Evolutionary conservation across 495 filamentous ascomycete genomes (phyloP), one percentile per base, ranked within the genome.

Genomic region (Penicillium longicatenatum): DNA sequence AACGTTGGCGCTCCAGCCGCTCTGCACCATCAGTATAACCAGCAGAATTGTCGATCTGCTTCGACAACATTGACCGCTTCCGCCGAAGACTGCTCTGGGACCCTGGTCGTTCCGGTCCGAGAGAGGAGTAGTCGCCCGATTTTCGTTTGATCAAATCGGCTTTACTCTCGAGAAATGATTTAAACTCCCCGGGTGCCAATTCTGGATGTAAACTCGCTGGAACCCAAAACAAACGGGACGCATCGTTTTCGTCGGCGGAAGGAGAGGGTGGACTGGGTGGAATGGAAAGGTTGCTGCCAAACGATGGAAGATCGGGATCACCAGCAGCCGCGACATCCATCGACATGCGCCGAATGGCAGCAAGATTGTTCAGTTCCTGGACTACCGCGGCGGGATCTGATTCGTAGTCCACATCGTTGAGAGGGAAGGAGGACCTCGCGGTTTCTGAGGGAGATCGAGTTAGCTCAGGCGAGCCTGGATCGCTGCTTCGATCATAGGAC

Each of bases 21-120:
- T 98, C 94, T 0, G 93, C 91, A 17, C 94, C 94, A 75, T 99
- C 93, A 54, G 84, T 78, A 68, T 94, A 96, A 41, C 87, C 89
- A 4, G 82, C 81, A 5, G 81, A 79, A 58, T 82, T 88, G 60
- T 97, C 89, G 52, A 99, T 89, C 70, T 97, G 92, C 60, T 86
- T 86, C 6, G 93, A 97, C 11, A 99, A 78, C 92, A 96, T 97
- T 0, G 93, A 97, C 70, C 93, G 93, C 74, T 97, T 97, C 64
- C 94, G 85, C 60, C 87, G 80, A 54, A 98, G 71, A 41, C 89
- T 79, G 19, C 82, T 80, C 6, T 69, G 78, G 3, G 89, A 87
- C 42, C 82, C 80, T 53, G 79, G 77, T 31, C 86, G 75, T 19
- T 88, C 82, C 2, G 87, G 63, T 3, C 86, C 82, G 55, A 96